These are phyloP conservation scores for Thermochaetoides dissita DNA, from an alignment of 2,329 filamentous ascomycete genomes.

Conservation along the genomic window DNA sequence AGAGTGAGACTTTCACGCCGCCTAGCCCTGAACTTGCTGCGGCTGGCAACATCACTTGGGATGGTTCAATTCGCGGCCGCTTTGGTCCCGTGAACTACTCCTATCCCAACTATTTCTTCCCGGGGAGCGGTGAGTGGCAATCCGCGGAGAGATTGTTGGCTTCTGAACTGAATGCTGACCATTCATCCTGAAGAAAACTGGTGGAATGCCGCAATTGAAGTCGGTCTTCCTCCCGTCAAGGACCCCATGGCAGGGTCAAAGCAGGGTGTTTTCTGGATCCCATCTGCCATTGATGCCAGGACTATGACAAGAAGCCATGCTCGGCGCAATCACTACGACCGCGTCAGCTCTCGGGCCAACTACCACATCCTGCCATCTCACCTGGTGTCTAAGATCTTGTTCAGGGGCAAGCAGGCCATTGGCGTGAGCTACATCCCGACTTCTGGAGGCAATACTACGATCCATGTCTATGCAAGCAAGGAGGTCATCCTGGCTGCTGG, in stretches of 20 bases:
- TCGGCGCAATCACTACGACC: slow-evolving; percentile 17
- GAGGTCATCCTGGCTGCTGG: slow-evolving; percentile 30
- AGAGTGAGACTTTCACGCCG: slow-evolving; percentile 20
- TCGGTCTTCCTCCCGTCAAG: slow-evolving; percentile 13
- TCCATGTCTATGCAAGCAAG: slow-evolving; percentile 12
- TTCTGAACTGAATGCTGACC: background rate
- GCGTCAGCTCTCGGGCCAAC: slow-evolving; percentile 32
- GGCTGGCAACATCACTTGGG: slow-evolving; percentile 19
- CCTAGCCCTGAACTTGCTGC: slow-evolving; percentile 15
- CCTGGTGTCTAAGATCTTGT: slow-evolving; percentile 37
- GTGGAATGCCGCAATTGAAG: slow-evolving; percentile 17
- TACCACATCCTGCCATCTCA: slow-evolving; percentile 36
- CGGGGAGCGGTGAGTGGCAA: slow-evolving; percentile 14
- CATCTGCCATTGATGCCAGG: slow-evolving; percentile 18
- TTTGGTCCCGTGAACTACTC: slow-evolving; percentile 19
- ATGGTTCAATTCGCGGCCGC: slow-evolving; percentile 16
- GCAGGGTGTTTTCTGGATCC: slow-evolving; percentile 18
- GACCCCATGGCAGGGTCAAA: slow-evolving; percentile 16
- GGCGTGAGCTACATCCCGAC: slow-evolving; percentile 45
- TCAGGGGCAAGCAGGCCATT: slow-evolving; percentile 33
- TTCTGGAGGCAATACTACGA: slow-evolving; percentile 14
- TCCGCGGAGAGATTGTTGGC: background rate
- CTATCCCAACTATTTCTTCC: slow-evolving; percentile 21
- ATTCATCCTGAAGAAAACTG: slow-evolving; percentile 10
- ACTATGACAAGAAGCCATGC: slow-evolving; percentile 20